phyloP scores from a whole-genome alignment of 2,329 filamentous ascomycete genomes.

The Leptographium galeiforme region DNA sequence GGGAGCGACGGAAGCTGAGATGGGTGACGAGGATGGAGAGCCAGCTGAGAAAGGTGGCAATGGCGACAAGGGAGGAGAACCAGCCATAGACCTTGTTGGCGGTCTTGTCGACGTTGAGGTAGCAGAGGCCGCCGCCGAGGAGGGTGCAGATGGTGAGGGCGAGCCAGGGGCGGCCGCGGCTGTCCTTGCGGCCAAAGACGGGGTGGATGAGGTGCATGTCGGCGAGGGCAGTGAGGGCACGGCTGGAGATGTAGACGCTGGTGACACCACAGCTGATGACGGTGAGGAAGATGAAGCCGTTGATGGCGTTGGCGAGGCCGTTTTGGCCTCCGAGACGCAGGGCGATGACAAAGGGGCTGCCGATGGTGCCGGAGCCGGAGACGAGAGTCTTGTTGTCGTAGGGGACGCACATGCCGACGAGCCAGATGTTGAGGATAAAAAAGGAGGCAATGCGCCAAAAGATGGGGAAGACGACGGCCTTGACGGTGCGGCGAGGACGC shows the following conservation, averaged over 20 bases:
- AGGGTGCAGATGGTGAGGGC: constrained; percentile 44
- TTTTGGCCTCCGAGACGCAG: constrained; percentile 29
- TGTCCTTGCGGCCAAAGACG: constrained; percentile 49
- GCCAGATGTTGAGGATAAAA: constrained; percentile 52
- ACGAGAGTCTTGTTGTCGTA: constrained; percentile 42
- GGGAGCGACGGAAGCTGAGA: constrained; percentile 47
- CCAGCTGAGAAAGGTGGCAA: constrained; percentile 59
- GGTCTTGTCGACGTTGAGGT: constrained; percentile 48
- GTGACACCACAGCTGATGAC: constrained; percentile 28
- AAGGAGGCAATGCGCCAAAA: constrained; percentile 62
- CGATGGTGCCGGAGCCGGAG: constrained; percentile 39
- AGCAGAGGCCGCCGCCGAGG: constrained; percentile 48
- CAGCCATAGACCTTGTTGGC: constrained; percentile 54
- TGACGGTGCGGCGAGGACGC: constrained; percentile 59
- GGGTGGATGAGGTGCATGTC: constrained; percentile 62
- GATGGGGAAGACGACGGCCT: constrained; percentile 57
- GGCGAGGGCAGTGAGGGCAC: constrained; percentile 63
- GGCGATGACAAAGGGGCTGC: constrained; percentile 50
- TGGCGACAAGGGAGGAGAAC: constrained; percentile 57
- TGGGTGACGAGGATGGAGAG: constrained; percentile 50
- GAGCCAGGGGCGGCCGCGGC: constrained; percentile 47
- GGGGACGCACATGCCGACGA: constrained; percentile 57
- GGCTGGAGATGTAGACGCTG: constrained; percentile 63
- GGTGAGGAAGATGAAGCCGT: constrained; percentile 5
- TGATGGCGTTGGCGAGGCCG: constrained; percentile 3